These are phyloP conservation scores for Diplodia seriata DNA, from an alignment of 2,329 filamentous ascomycete genomes.

Conservation along the genomic window DNA sequence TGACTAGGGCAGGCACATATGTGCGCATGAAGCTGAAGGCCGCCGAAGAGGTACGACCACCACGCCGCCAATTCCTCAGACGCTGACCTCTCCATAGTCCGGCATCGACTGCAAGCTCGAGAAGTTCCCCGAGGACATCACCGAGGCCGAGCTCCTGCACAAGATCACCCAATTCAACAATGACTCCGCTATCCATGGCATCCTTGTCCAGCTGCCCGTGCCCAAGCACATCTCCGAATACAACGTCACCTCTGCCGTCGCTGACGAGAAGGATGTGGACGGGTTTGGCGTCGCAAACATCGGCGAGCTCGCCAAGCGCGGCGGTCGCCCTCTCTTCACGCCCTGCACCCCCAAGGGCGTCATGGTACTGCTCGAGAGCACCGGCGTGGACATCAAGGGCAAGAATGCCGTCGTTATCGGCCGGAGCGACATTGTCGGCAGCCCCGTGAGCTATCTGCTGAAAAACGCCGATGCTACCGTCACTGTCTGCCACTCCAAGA, in stretches of 20 bases:
- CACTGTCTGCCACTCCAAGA: slow-evolving; percentile 93
- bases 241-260: slow-evolving; percentile 84
- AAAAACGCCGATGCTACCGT: slow-evolving; percentile 97
- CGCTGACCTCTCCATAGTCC: slow-evolving; percentile 62
- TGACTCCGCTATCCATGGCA: slow-evolving; percentile 83
- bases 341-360: slow-evolving; percentile 98
- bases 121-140: slow-evolving; percentile 80
- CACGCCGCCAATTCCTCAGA: background rate
- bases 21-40: slow-evolving; percentile 99
- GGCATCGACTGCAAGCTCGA: slow-evolving; percentile 88
- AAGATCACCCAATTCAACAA: slow-evolving; percentile 84
- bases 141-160: slow-evolving; percentile 84
- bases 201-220: slow-evolving; percentile 91
- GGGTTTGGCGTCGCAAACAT: slow-evolving; percentile 95
- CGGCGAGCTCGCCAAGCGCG: slow-evolving; percentile 94
- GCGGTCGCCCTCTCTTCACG: slow-evolving; percentile 85
- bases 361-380: slow-evolving; percentile 87
- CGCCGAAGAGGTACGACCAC: slow-evolving; percentile 74
- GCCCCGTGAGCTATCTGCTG: slow-evolving; percentile 92
- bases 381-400: slow-evolving; percentile 80
- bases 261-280: slow-evolving; percentile 96
- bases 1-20: slow-evolving; percentile 76
- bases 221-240: slow-evolving; percentile 92
- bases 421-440: slow-evolving; percentile 95
- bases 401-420: slow-evolving; percentile 96